Base-by-base conservation (phyloP, 371 early-diverging fungal genomes). In the Dinochytrium kinnereticum region DNA sequence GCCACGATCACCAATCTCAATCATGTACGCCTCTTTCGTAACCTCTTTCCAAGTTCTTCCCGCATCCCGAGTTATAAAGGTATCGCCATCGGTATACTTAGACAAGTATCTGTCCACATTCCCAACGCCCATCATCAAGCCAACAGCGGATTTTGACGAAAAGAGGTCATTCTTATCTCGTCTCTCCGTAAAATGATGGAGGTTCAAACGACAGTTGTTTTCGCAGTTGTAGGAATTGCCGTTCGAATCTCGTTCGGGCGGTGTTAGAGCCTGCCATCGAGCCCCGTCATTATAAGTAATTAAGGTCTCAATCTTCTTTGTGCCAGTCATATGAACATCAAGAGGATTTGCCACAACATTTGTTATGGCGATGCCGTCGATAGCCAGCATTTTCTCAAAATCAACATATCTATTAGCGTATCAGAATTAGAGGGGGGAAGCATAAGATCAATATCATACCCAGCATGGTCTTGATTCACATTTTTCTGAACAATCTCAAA, bases 401-500 rank as follows among this genome's bases (percentile, higher is more conserved):
- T 88, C 88, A 24, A 78, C 83, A 67, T 68, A 81, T 2, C 82
- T 77, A 59, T 0, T 1, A 31, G 0, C 68, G 1, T 15, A 34
- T 68, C 36, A 51, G 50, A 1, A 13, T 44, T 7, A 19, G 44
- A 19, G 19, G 7, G 44, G 44, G 44, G 44, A 44, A 19, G 64
- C 39, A 34, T 34, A 13, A 15, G 17, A 31, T 3, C 24, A 44
- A 74, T 30, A 59, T 44, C 21, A 51, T 50, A 80, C 73, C 83
- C 83, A 10, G 66, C n/a, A 28, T 69, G 44, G 44, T 86, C 75
- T 39, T 94, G 91, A 78, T 97, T 96, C 33, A 93, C 91, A 31
- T 90, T 79, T 44, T 87, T 87, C 44, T 92, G 81, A 0, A 93
- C 87, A 37, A 86, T 74, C 31, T 88, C 87, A 81, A 88, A 96